Evolutionary conservation across 306 rosid species (phyloP).

Genomic region (Cicer cuneatum): DNA sequence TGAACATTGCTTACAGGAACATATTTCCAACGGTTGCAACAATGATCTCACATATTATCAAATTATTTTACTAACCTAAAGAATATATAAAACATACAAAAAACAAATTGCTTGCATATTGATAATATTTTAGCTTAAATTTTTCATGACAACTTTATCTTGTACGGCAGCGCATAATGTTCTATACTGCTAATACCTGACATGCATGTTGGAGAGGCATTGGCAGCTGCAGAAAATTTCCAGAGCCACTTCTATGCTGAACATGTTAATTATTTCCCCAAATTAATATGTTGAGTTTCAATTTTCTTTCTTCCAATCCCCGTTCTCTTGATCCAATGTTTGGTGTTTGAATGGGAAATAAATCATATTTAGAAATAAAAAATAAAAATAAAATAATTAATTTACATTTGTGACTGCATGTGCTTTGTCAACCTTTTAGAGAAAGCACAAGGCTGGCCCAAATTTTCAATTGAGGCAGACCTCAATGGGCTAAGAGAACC

Average conservation of each 20-base stretch:
- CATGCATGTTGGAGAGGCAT: neutral
- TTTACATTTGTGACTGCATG: neutral
- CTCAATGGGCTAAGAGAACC: neutral
- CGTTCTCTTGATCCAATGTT: neutral
- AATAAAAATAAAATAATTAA: neutral
- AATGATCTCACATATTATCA: no score
- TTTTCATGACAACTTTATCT: no score
- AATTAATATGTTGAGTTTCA: neutral
- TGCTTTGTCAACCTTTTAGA: neutral
- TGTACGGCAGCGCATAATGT: no score
- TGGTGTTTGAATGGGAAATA: slow-evolving; percentile 20
- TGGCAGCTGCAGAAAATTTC: neutral
- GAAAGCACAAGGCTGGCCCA: neutral
- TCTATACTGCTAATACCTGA: no score
- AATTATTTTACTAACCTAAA: no score
- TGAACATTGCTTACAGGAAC: no score
- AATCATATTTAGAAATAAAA: neutral
- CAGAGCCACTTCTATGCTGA: no score
- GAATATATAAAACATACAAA: no score
- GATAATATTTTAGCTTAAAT: no score
- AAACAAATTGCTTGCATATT: no score
- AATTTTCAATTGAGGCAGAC: slow-evolving; percentile 21
- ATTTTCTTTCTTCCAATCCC: neutral
- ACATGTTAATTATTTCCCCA: no score
- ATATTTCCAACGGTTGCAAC: no score